Conservation (phyloP, 176 grass and related monocot species). For the Alopecurus myosuroides region DNA sequence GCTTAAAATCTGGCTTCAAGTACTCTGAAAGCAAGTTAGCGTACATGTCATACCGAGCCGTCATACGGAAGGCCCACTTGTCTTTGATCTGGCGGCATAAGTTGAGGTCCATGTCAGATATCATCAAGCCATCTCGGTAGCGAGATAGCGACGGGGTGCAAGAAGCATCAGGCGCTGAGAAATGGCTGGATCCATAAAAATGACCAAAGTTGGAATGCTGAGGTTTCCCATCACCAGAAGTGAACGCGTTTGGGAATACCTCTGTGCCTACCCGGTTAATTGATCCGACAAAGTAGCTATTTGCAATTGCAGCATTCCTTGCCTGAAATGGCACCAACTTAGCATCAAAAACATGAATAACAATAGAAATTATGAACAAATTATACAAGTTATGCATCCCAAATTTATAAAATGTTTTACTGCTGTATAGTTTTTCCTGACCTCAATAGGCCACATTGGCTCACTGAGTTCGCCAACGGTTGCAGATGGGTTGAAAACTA, state of each 20-base stretch:
- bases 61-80: slow-evolving; percentile 98
- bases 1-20: slow-evolving; percentile 63
- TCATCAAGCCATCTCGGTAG: slow-evolving; percentile 75
- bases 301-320: slow-evolving; percentile 91
- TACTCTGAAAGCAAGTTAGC: slow-evolving; percentile 66
- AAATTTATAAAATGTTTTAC: slow-evolving; percentile 2
- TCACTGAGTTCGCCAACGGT: slow-evolving; percentile 98
- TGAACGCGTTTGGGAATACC: slow-evolving; percentile 86
- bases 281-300: slow-evolving; percentile 87
- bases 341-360: neutral
- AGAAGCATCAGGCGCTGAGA: slow-evolving; percentile 85
- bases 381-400: neutral
- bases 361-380: neutral
- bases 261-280: slow-evolving; percentile 92
- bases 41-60: slow-evolving; percentile 84
- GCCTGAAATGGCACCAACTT: slow-evolving; percentile 39
- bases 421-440: slow-evolving; percentile 32
- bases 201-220: slow-evolving; percentile 83
- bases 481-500: slow-evolving; percentile 96
- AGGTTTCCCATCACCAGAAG: slow-evolving; percentile 91
- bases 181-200: slow-evolving; percentile 93
- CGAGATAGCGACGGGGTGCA: slow-evolving; percentile 88
- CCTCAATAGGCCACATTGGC: slow-evolving; percentile 99
- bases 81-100: slow-evolving; percentile 93
- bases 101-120: slow-evolving; percentile 96